Evolutionary conservation across 2,329 filamentous ascomycete genomes (phyloP).

Genomic region (Lachnellula occidentalis): DNA sequence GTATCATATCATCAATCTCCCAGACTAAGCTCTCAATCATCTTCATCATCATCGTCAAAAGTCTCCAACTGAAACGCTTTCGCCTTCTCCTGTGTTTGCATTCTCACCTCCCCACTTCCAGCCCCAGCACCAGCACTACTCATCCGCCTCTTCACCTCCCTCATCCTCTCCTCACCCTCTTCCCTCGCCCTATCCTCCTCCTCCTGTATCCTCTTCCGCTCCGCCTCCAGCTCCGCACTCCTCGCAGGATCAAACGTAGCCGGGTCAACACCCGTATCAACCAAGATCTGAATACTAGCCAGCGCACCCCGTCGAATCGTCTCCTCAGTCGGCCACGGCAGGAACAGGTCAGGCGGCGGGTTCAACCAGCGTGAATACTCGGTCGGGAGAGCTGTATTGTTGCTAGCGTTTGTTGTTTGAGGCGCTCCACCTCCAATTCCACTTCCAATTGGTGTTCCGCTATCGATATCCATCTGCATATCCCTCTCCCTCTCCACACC

Average conservation of each 20-base stretch:
- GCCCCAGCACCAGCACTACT: constrained; percentile 13
- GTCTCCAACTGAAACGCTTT: constrained; percentile 37
- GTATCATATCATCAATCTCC: too few species aligned
- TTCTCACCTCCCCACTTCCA: constrained; percentile 20
- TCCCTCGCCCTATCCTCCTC: constrained; percentile 32
- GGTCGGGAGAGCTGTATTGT: constrained; percentile 27
- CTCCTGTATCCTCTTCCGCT: constrained; percentile 23
- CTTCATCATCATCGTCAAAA: constrained; percentile 36
- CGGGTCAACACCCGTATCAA: constrained; percentile 58
- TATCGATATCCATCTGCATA: constrained; percentile 19
- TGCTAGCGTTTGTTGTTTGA: constrained; percentile 16
- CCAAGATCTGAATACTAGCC: constrained; percentile 55
- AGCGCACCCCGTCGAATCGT: constrained; percentile 65
- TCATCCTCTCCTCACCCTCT: constrained; percentile 27
- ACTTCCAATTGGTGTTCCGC: constrained; percentile 11
- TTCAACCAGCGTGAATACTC: constrained; percentile 41
- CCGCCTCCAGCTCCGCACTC: constrained; percentile 31
- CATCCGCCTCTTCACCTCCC: constrained; percentile 24
- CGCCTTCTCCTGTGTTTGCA: constrained; percentile 32
- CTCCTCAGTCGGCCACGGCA: constrained; percentile 71
- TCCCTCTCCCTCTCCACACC: constrained; percentile 11
- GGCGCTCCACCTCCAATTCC: constrained; percentile 11
- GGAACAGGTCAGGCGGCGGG: constrained; percentile 55
- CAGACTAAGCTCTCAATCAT: constrained; percentile 1
- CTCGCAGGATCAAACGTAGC: constrained; percentile 51